Evolutionary conservation across 73 alveolate species (phyloP).

Genomic region (Halteria grandinella): DNA sequence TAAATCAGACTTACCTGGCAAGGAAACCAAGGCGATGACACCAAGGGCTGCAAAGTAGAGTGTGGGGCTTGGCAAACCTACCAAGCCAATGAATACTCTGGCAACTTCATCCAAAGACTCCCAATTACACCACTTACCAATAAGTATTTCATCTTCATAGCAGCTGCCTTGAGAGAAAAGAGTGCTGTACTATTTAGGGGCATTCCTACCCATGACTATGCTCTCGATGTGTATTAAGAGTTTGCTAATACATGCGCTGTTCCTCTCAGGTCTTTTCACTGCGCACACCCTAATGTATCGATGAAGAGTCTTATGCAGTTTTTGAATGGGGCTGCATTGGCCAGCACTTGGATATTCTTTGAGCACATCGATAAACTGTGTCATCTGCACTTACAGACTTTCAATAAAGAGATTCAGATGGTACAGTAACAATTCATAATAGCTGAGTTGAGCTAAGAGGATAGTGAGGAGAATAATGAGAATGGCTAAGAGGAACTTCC

Average conservation of each 20-base stretch:
- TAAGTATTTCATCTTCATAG: conserved; percentile 66
- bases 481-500: too few species aligned
- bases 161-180: conserved; percentile 75
- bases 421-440: conserved; percentile 76
- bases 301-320: conserved; percentile 54
- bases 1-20: too few species aligned
- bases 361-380: conserved; percentile 64
- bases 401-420: conserved; percentile 77
- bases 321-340: conserved; percentile 79
- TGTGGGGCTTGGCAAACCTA: too few species aligned
- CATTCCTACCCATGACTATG: conserved; percentile 48
- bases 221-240: conserved; percentile 68
- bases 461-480: too few species aligned
- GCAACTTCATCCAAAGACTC: too few species aligned
- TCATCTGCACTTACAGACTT: conserved; percentile 40
- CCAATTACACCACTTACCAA: conserved; percentile 72
- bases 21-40: too few species aligned
- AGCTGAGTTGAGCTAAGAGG: conserved; percentile 64
- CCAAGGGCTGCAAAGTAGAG: too few species aligned
- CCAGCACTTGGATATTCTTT: conserved; percentile 66
- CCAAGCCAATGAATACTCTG: too few species aligned
- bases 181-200: conserved; percentile 68
- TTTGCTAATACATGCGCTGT: conserved; percentile 63
- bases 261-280: conserved; percentile 42
- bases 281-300: conserved; percentile 21